Percentiles rank a stretch among this genome's conserved stretches.
These are phyloP conservation scores for Aspergillus leporis DNA, from an alignment of 495 filamentous ascomycete species.

Conservation along the genomic window DNA sequence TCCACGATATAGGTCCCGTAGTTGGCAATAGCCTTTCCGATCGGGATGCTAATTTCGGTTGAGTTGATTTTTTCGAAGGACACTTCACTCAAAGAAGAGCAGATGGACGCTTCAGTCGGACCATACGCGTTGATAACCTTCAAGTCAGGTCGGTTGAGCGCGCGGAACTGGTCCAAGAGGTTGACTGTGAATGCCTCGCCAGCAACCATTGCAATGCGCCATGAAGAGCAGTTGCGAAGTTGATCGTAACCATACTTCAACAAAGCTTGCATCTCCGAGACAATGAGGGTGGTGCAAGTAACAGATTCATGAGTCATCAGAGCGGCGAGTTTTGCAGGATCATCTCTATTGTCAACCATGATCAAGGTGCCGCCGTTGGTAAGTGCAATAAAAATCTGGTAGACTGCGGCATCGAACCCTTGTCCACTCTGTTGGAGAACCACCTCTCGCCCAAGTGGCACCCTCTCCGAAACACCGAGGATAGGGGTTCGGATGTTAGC, in stretches of 20 bases:
- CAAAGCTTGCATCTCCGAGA: conserved; percentile 30
- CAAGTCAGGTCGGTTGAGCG: conserved; percentile 13
- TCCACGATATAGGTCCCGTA: conserved; percentile 47
- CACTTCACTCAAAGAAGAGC: conserved; percentile 14
- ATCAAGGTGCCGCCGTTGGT: conserved; percentile 27
- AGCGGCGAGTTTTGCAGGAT: conserved; percentile 23
- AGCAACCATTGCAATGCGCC: conserved; percentile 10
- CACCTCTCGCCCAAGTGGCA: conserved; percentile 3
- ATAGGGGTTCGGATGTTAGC: conserved; percentile 20
- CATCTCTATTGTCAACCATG: conserved; percentile 14
- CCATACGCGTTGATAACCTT: conserved; percentile 29
- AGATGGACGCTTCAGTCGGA: conserved; percentile 26
- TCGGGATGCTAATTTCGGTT: conserved; percentile 9
- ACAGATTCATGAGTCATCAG: conserved; percentile 26
- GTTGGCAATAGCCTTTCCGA: conserved; percentile 35
- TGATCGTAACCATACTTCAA: conserved; percentile 24
- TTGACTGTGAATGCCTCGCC: conserved; percentile 10
- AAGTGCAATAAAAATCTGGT: conserved; percentile 25
- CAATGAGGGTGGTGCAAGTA: conserved; percentile 30
- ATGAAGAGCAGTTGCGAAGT: conserved; percentile 3
- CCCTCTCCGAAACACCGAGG: conserved; percentile 18
- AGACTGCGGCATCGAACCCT: conserved; percentile 25
- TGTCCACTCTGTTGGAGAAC: conserved; percentile 34
- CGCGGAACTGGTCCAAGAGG: conserved; percentile 14
- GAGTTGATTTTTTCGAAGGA: not conserved